Conservation (phyloP, 2,329 filamentous ascomycete genomes). For the Chalaropsis ovoidea region DNA sequence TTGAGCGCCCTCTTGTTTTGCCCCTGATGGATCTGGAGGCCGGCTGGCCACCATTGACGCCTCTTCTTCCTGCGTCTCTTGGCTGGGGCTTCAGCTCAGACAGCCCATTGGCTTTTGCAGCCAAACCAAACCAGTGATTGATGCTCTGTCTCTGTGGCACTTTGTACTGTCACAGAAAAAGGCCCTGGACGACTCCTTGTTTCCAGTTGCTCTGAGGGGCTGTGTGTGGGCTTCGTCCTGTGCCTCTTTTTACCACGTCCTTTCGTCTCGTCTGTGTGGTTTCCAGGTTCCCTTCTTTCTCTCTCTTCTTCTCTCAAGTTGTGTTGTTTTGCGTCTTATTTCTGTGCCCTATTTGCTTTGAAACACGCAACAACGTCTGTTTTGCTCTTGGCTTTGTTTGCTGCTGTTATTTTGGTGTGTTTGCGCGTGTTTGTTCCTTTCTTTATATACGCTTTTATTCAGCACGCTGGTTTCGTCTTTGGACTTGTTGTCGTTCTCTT, state of each 20-base stretch:
- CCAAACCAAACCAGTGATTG: slow-evolving; percentile 5
- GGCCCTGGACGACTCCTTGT: neutral
- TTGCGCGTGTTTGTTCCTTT: slow-evolving; percentile 1
- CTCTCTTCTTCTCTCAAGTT: slow-evolving; percentile 1
- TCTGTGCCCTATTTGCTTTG: slow-evolving; percentile 14
- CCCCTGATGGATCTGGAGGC: neutral
- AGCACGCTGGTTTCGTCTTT: slow-evolving; percentile 10
- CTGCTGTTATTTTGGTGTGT: neutral
- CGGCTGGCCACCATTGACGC: too few species aligned
- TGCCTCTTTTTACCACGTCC: slow-evolving; percentile 5
- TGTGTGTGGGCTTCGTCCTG: slow-evolving; percentile 1
- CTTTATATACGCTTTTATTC: neutral
- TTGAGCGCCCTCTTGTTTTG: neutral
- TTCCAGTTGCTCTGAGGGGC: neutral
- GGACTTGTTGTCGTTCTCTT: slow-evolving; percentile 9
- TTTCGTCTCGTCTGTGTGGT: neutral
- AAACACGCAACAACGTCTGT: slow-evolving; percentile 9
- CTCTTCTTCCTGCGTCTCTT: neutral
- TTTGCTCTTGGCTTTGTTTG: slow-evolving; percentile 13
- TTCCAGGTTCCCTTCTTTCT: slow-evolving; percentile 14
- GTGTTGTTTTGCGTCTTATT: slow-evolving; percentile 4
- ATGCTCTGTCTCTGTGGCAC: slow-evolving; percentile 5
- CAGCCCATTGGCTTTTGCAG: neutral
- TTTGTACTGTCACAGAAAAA: neutral
- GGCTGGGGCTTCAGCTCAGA: neutral